These are phyloP conservation scores for Plectranthus barbatus DNA, from an alignment of 257 asterid genomes.

Conservation along the genomic window DNA sequence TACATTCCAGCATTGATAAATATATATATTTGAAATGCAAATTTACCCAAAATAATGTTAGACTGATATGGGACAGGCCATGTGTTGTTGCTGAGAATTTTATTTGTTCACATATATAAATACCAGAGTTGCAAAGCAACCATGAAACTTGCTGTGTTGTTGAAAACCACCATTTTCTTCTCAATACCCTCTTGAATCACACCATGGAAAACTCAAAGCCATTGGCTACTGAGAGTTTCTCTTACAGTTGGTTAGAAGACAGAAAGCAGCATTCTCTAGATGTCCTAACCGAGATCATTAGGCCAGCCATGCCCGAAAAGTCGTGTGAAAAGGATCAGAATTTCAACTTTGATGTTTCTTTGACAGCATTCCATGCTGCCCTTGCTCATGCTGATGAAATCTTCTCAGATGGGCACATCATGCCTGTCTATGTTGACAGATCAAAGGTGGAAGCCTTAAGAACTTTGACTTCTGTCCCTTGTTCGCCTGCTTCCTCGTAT, in stretches of 20 bases:
- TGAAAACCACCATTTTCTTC: slow-evolving; percentile 10
- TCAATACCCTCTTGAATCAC: background rate
- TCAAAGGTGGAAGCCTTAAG: background rate
- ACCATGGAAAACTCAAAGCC: slow-evolving; percentile 47
- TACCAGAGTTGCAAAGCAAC: background rate
- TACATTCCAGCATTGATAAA: background rate
- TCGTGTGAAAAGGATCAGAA: slow-evolving; percentile 25
- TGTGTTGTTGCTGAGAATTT: slow-evolving; percentile 19
- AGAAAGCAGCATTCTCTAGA: slow-evolving; percentile 21
- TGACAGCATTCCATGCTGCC: slow-evolving; percentile 21
- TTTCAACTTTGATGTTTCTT: slow-evolving; percentile 41
- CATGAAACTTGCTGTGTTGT: slow-evolving; percentile 11
- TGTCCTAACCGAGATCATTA: slow-evolving; percentile 11
- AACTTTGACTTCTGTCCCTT: slow-evolving; percentile 16
- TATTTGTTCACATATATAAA: background rate
- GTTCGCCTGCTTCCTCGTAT: slow-evolving; percentile 24
- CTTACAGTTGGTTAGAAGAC: slow-evolving; percentile 58
- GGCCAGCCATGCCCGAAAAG: slow-evolving; percentile 1
- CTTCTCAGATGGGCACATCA: slow-evolving; percentile 46
- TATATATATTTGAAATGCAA: background rate
- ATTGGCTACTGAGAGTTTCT: slow-evolving; percentile 60
- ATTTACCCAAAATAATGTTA: slow-evolving; percentile 23
- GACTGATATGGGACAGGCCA: slow-evolving; percentile 23
- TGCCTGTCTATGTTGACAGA: slow-evolving; percentile 27
- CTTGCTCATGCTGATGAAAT: slow-evolving; percentile 54